Evolutionary conservation across 2,329 filamentous ascomycete genomes (phyloP), one percentile per base, ranked within the genome.

Genomic region (Diaporthe batatas): DNA sequence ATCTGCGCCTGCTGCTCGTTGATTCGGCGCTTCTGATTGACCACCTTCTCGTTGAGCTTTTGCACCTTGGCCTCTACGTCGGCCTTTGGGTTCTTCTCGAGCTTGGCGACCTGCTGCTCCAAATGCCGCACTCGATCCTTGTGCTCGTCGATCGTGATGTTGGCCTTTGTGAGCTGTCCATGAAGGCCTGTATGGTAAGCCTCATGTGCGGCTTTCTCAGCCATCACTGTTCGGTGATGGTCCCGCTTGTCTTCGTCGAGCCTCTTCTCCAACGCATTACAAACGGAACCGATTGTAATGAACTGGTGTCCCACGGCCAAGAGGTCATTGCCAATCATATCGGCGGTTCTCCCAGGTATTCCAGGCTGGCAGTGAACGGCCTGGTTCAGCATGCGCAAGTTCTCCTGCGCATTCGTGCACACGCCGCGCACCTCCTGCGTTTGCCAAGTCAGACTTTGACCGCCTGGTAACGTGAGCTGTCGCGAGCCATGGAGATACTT

Each of bases 1-100:
- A 73, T 74, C 59, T 74, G 73, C 7, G 68, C 53, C 44, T 73
- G 71, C 59, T 74, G 73, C 65, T 74, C 73, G 21, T 62, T 72
- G 67, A 74, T 74, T 34, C 73, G 73, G n/a, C 70, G 70, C 73
- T 74, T 74, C 47, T 74, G 73, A 14, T 74, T 74, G 67, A n/a
- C 70, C 67, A 74, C 70, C 58, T 74, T 74, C 25, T 73, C 73
- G 10, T 25, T 44, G 36, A 73, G 51, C 51, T 71, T 72, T 53
- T 73, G 65, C 18, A 47, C 44, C 32, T 51, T 70, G 55, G 18
- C 32, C 55, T 70, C 68, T 6, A 68, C 16, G 23, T 73, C 73
- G 14, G 58, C 25, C 59, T 73, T 74, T 54, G 70, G 58, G 53
- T 62, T 42, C 67, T 68, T 70, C 21, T 73, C 71, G n/a, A 32